These are phyloP conservation scores for Crithidia fasciculata DNA, from an alignment of 208 protist genomes.

Conservation along the genomic window DNA sequence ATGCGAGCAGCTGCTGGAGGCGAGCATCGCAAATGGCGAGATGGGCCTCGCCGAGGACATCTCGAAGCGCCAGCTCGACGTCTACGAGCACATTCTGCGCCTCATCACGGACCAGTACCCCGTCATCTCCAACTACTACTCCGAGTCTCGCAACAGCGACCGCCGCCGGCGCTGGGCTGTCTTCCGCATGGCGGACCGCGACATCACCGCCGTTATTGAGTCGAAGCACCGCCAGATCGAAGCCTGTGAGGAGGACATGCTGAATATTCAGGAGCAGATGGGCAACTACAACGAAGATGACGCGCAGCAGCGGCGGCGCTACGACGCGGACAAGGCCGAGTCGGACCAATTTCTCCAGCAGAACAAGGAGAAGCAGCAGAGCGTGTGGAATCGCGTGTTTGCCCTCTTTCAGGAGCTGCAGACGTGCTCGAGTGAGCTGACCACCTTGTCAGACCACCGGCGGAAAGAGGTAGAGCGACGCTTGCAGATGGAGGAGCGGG, in stretches of 20 bases:
- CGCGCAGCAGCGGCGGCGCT: conserved; percentile 78
- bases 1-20: conserved; percentile 90
- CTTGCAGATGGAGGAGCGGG: conserved; percentile 83
- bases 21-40: conserved; percentile 87
- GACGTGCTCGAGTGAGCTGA: conserved; percentile 70
- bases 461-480: conserved; percentile 79
- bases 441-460: conserved; percentile 62
- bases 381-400: conserved; percentile 89
- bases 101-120: conserved; percentile 92
- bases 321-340: conserved; percentile 73
- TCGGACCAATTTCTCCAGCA: conserved; percentile 83
- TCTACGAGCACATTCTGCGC: conserved; percentile 85
- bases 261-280: conserved; percentile 85
- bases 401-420: conserved; percentile 80
- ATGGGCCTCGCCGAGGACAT: conserved; percentile 91
- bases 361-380: conserved; percentile 91
- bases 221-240: conserved; percentile 84
- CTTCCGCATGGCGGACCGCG: conserved; percentile 90
- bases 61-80: conserved; percentile 80
- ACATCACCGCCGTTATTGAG: conserved; percentile 91
- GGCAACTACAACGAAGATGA: conserved; percentile 90
- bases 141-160: conserved; percentile 75
- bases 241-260: conserved; percentile 88
- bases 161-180: conserved; percentile 89
- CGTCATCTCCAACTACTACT: conserved; percentile 81